Percentiles rank a stretch among this genome's conserved stretches.
Conservation (phyloP, 2,329 filamentous ascomycete species). For the Fusarium devonianum region DNA sequence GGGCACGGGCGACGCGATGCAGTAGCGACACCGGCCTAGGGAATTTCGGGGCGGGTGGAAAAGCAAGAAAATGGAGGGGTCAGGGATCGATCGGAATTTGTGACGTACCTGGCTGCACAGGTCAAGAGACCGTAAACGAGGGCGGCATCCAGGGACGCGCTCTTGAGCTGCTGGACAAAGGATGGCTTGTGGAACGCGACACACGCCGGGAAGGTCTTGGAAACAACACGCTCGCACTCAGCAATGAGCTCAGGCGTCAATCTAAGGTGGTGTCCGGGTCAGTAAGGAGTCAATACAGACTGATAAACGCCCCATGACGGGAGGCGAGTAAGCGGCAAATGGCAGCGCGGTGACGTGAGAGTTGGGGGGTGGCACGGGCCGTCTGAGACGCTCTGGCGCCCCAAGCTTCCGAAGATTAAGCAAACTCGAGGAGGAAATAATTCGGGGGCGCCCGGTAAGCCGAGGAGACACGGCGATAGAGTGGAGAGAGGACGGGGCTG, state of each 20-base stretch:
- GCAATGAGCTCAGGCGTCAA: slow-evolving; percentile 64
- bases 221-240: slow-evolving; percentile 67
- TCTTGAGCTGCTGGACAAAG: slow-evolving; percentile 67
- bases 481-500: slow-evolving; percentile 30
- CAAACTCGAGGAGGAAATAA: slow-evolving; percentile 15
- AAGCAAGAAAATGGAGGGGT: slow-evolving; percentile 32
- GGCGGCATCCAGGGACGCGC: slow-evolving; percentile 60
- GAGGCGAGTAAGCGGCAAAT: slow-evolving; percentile 7
- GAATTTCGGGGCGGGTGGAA: slow-evolving; percentile 18
- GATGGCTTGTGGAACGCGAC: slow-evolving; percentile 70
- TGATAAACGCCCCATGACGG: slow-evolving; percentile 6
- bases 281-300: slow-evolving; percentile 26
- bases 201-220: slow-evolving; percentile 67
- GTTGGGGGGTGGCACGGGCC: slow-evolving; percentile 35
- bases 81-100: slow-evolving; percentile 22
- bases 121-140: slow-evolving; percentile 66
- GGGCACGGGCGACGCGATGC: slow-evolving; percentile 18
- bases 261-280: slow-evolving; percentile 42
- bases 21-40: slow-evolving; percentile 9
- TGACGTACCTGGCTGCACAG: slow-evolving; percentile 63
- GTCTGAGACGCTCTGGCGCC: slow-evolving; percentile 35
- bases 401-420: slow-evolving; percentile 8
- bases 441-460: slow-evolving; percentile 37
- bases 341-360: slow-evolving; percentile 13
- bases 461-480: slow-evolving; percentile 34